Conservation (phyloP, 2,329 filamentous ascomycete genomes). For the Microcyclosporella mali region DNA sequence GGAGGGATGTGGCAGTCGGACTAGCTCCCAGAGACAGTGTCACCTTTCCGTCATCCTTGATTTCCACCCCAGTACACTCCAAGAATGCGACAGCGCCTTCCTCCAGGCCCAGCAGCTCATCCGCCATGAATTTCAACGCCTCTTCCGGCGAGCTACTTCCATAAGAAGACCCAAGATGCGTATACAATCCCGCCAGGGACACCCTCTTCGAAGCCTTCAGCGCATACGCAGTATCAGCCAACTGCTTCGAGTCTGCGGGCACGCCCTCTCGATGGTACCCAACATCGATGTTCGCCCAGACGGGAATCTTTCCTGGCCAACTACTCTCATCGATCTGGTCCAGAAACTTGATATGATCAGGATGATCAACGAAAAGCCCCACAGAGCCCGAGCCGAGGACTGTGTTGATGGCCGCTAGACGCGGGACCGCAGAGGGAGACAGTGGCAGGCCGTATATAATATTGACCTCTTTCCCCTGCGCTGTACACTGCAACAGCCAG, state of each 20-base stretch:
- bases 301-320: conserved; percentile 44
- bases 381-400: conserved; percentile 53
- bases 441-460: conserved; percentile 70
- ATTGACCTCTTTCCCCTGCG: conserved; percentile 51
- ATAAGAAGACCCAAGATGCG: conserved; percentile 69
- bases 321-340: conserved; percentile 38
- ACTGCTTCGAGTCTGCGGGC: conserved; percentile 42
- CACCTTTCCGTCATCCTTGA: conserved; percentile 28
- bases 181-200: conserved; percentile 60
- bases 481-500: conserved; percentile 54
- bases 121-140: conserved; percentile 53
- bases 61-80: conserved; percentile 17
- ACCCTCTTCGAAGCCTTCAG: conserved; percentile 41
- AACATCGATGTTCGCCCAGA: conserved; percentile 71
- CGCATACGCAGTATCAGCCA: conserved; percentile 44
- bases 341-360: conserved; percentile 52
- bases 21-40: conserved; percentile 69
- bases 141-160: conserved; percentile 47
- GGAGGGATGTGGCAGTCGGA: conserved; percentile 62
- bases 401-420: conserved; percentile 53
- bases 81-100: conserved; percentile 38
- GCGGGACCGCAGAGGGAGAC: conserved; percentile 53
- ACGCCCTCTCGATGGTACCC: conserved; percentile 67
- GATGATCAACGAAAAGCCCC: conserved; percentile 64
- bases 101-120: conserved; percentile 54